A percentile compares a stretch with the other conserved stretches of the same genome.
phyloP scores from a whole-genome alignment of 805 yeast species.

The Wickerhamomyces strasburgensis region DNA sequence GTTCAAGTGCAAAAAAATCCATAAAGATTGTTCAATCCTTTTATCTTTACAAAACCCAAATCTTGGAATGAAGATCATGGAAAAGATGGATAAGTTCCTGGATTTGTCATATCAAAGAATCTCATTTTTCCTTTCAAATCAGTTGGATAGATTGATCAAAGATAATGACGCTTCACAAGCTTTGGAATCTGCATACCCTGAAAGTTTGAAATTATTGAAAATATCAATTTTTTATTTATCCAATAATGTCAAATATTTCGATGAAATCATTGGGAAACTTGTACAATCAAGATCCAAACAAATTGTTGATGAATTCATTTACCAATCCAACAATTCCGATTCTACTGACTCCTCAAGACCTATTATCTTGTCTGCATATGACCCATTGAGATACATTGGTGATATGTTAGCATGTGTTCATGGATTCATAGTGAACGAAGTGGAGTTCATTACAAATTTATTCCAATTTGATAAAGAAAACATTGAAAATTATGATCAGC shows the following conservation, averaged over 20 bases:
- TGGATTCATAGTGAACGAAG: slow-evolving; percentile 79
- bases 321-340: slow-evolving; percentile 39
- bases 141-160: slow-evolving; percentile 19
- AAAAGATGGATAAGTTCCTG: slow-evolving; percentile 47
- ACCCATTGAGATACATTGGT: slow-evolving; percentile 77
- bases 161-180: slow-evolving; percentile 14
- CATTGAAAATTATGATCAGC: not conserved
- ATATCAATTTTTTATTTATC: slow-evolving; percentile 30
- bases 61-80: slow-evolving; percentile 62
- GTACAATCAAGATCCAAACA: slow-evolving; percentile 62
- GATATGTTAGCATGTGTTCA: slow-evolving; percentile 88
- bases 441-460: slow-evolving; percentile 64
- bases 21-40: slow-evolving; percentile 62
- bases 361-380: slow-evolving; percentile 63
- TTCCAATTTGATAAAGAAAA: slow-evolving; percentile 38
- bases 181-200: slow-evolving; percentile 7
- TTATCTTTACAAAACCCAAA: slow-evolving; percentile 64
- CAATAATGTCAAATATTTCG: slow-evolving; percentile 46
- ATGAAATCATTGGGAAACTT: slow-evolving; percentile 56
- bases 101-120: slow-evolving; percentile 51
- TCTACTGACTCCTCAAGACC: slow-evolving; percentile 35
- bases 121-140: slow-evolving; percentile 35
- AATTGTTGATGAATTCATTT: slow-evolving; percentile 61
- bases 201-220: slow-evolving; percentile 25
- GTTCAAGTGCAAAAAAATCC: slow-evolving; percentile 57